Percentiles rank a stretch among this genome's conserved stretches.
phyloP scores from a whole-genome alignment of 345 rosid species.

The Populus nigra region DNA sequence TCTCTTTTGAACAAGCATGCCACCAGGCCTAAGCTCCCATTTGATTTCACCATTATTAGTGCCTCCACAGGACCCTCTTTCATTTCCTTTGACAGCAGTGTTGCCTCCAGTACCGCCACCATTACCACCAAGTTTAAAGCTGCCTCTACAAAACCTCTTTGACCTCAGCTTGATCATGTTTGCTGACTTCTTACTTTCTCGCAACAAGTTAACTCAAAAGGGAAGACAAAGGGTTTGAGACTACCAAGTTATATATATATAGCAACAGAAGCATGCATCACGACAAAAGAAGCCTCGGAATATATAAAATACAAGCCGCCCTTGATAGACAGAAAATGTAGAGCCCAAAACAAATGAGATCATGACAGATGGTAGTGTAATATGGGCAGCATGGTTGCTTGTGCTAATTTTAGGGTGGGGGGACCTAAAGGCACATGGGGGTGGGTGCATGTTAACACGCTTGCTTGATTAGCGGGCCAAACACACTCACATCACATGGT shows the following conservation, averaged over 20 bases:
- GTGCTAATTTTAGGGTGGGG: conserved; percentile 19
- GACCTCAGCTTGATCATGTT: background rate
- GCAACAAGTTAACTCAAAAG: no score
- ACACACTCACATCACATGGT: conserved; percentile 28
- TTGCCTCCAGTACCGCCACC: conserved; percentile 21
- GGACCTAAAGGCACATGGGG: conserved; percentile 41
- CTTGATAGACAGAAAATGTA: background rate
- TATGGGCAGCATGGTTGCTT: conserved; percentile 21
- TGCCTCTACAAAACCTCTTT: conserved; percentile 5
- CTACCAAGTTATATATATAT: conserved; percentile 8
- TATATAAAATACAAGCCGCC: background rate
- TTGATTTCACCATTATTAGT: conserved; percentile 48
- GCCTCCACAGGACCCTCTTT: conserved; percentile 29
- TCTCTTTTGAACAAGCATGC: conserved; percentile 91
- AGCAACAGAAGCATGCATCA: background rate
- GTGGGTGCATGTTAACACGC: conserved; percentile 37
- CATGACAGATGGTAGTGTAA: conserved; percentile 17
- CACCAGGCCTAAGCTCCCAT: conserved; percentile 91
- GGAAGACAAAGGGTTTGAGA: background rate
- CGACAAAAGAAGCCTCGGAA: background rate
- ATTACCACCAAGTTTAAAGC: conserved; percentile 47
- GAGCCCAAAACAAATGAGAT: conserved; percentile 2
- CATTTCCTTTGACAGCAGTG: conserved; percentile 20
- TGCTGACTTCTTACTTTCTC: background rate
- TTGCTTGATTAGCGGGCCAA: conserved; percentile 51